A percentile compares a stretch with the other conserved stretches of the same genome.
Evolutionary conservation across 306 rosid genomes (phyloP).

Genomic region (Prunus padus): DNA sequence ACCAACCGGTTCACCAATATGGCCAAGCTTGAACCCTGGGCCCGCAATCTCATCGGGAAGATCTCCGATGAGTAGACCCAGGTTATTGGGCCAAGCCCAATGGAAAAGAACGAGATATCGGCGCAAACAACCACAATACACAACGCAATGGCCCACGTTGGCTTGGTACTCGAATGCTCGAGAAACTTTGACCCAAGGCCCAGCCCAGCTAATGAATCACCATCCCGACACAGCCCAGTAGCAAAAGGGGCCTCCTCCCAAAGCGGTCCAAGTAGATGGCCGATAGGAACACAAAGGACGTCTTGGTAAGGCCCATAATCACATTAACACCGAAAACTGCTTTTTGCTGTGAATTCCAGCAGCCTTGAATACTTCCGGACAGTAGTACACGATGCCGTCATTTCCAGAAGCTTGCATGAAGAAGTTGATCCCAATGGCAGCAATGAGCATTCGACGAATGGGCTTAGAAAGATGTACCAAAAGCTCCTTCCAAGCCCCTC

Average conservation of each 20-base stretch:
- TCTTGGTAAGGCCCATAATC: constrained; percentile 65
- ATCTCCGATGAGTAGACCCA: constrained; percentile 88
- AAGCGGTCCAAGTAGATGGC: constrained; percentile 57
- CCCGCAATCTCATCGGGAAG: constrained; percentile 63
- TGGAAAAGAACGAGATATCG: constrained; percentile 66
- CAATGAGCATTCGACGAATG: constrained; percentile 49
- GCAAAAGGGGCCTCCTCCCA: constrained; percentile 74
- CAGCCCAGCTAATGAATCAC: constrained; percentile 45
- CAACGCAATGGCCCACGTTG: constrained; percentile 49
- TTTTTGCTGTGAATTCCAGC: constrained; percentile 58
- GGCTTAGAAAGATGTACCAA: constrained; percentile 52
- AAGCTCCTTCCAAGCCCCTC: constrained; percentile 73
- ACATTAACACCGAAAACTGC: constrained; percentile 57
- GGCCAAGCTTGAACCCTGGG: constrained; percentile 68
- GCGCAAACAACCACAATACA: constrained; percentile 60
- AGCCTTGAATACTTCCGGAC: constrained; percentile 66
- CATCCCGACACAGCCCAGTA: constrained; percentile 67
- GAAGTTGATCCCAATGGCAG: constrained; percentile 75
- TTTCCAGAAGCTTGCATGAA: constrained; percentile 97
- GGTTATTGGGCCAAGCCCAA: constrained; percentile 85
- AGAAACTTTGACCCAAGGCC: constrained; percentile 65
- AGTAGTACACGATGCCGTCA: constrained; percentile 85
- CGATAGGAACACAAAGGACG: constrained; percentile 54
- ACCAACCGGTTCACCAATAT: constrained; percentile 72
- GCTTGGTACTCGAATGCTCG: constrained; percentile 29